Evolutionary conservation across 2,329 filamentous ascomycete genomes (phyloP).

Genomic region (Cercospora sp.): DNA sequence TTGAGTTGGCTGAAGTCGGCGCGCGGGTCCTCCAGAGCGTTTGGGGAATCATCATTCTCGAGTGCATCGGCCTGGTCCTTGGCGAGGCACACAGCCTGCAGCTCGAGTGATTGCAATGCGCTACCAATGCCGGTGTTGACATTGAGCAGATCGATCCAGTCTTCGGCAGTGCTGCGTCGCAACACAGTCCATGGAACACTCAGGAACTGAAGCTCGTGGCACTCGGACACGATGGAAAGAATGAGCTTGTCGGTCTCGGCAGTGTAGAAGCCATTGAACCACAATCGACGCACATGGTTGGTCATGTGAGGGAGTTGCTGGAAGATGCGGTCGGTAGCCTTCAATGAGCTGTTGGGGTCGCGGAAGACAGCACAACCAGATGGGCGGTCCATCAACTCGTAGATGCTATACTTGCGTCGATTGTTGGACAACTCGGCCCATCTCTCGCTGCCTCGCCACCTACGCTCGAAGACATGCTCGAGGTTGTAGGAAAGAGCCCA

Average conservation of each 20-base stretch:
- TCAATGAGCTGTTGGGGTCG: constrained; percentile 53
- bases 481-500: constrained; percentile 55
- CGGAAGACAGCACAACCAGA: constrained; percentile 53
- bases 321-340: constrained; percentile 51
- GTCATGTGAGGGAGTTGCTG: constrained; percentile 48
- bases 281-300: constrained; percentile 53
- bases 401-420: constrained; percentile 46
- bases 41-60: constrained; percentile 40
- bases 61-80: constrained; percentile 46
- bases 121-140: constrained; percentile 41
- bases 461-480: constrained; percentile 53
- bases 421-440: constrained; percentile 52
- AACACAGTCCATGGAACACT: constrained; percentile 57
- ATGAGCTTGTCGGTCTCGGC: constrained; percentile 53
- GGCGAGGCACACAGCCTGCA: constrained; percentile 53
- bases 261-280: constrained; percentile 57
- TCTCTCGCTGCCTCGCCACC: constrained; percentile 55
- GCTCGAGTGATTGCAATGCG: constrained; percentile 53
- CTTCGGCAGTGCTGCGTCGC: constrained; percentile 49
- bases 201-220: constrained; percentile 49
- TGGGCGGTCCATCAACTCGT: constrained; percentile 51
- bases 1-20: constrained; percentile 53
- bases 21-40: constrained; percentile 45
- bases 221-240: constrained; percentile 51
- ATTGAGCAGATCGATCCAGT: constrained; percentile 53